Conservation (phyloP, 768 basidiomycete genomes). For the Coprinopsis cinerea region DNA sequence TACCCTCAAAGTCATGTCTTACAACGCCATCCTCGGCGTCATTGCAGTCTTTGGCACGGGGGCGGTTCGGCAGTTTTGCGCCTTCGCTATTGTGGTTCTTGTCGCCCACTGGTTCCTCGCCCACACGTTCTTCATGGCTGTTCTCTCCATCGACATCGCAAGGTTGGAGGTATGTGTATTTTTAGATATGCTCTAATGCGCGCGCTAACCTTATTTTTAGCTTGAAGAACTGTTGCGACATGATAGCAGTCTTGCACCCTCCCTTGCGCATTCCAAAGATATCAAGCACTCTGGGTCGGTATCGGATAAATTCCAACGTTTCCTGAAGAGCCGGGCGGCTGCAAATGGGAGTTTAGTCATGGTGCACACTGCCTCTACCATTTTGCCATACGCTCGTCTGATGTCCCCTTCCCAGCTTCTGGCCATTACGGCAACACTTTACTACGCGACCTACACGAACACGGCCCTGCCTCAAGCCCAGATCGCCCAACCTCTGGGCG, state of each 20-base stretch:
- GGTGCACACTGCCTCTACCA: slow-evolving; percentile 33
- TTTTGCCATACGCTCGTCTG: slow-evolving; percentile 4
- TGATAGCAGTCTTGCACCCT: slow-evolving; percentile 50
- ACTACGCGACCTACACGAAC: slow-evolving; percentile 59
- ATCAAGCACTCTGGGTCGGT: slow-evolving; percentile 37
- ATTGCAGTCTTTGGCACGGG: slow-evolving; percentile 72
- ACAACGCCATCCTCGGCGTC: slow-evolving; percentile 72
- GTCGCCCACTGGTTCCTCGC: slow-evolving; percentile 97
- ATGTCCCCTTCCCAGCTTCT: slow-evolving; percentile 47
- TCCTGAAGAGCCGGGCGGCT: slow-evolving; percentile 60
- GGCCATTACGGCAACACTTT: slow-evolving; percentile 68
- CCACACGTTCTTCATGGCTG: slow-evolving; percentile 92
- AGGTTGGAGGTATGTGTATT: slow-evolving; percentile 64
- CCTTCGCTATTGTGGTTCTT: slow-evolving; percentile 89
- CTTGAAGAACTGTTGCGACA: slow-evolving; percentile 83
- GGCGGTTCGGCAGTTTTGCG: slow-evolving; percentile 87
- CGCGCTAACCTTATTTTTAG: slow-evolving; percentile 28
- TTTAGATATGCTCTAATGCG: slow-evolving; percentile 1
- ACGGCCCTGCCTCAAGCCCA: slow-evolving; percentile 23
- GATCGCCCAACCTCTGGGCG: slow-evolving; percentile 24
- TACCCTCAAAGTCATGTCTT: slow-evolving; percentile 85
- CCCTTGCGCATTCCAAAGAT: slow-evolving; percentile 25
- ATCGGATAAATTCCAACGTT: slow-evolving; percentile 41
- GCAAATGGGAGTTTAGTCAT: slow-evolving; percentile 80
- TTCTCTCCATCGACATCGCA: slow-evolving; percentile 93